Conservation (phyloP, 768 basidiomycete genomes). For the Naematelia aurantialba region DNA sequence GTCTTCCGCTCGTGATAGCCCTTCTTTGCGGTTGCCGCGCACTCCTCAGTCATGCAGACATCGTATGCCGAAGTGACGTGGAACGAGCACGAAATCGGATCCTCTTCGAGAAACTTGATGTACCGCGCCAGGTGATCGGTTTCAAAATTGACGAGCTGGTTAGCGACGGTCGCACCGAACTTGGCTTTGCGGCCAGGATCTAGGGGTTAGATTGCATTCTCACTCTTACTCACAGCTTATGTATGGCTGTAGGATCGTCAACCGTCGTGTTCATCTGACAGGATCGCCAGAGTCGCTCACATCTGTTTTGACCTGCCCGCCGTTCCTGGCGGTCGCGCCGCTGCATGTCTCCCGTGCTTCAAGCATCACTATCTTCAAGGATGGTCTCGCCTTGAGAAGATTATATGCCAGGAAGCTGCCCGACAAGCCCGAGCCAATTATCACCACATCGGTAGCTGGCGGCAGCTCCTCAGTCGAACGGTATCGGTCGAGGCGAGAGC, state of each 20-base stretch:
- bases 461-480: constrained; percentile 10
- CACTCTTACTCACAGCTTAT: constrained; percentile 2
- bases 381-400: constrained; percentile 18
- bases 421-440: constrained; percentile 15
- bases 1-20: constrained; percentile 3
- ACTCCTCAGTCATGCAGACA: constrained; percentile 37
- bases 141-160: constrained; percentile 30
- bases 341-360: constrained; percentile 10
- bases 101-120: constrained; percentile 52
- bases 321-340: constrained; percentile 13
- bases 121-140: constrained; percentile 62
- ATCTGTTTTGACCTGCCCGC: constrained; percentile 19
- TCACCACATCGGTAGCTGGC: constrained; percentile 4
- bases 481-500: constrained; percentile 4
- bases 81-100: constrained; percentile 38
- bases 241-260: constrained; percentile 2
- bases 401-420: constrained; percentile 27
- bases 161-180: constrained; percentile 53
- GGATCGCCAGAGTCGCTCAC: background rate
- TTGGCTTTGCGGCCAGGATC: constrained; percentile 16
- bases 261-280: too few relatives aligned
- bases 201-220: background rate
- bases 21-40: constrained; percentile 6
- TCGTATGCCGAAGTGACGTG: constrained; percentile 35
- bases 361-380: constrained; percentile 28